These are phyloP conservation scores for Krasilnikovozyma curviuscula DNA, from an alignment of 768 basidiomycete species.

Conservation along the genomic window DNA sequence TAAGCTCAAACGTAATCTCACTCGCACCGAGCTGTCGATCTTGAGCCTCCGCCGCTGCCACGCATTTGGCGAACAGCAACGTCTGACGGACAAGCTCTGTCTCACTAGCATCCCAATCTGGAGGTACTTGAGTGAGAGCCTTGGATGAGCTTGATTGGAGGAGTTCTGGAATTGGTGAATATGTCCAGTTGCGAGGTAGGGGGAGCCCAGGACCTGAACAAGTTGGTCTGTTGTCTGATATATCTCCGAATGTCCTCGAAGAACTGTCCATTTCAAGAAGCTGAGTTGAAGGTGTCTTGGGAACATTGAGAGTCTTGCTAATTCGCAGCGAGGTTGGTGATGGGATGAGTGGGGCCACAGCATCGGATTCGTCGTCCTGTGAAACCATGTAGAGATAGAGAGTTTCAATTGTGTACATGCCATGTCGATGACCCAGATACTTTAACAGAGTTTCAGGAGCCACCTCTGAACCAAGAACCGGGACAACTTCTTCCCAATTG, in stretches of 20 bases:
- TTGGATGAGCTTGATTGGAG: conserved; percentile 54
- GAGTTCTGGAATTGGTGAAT: conserved; percentile 53
- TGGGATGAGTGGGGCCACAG: conserved; percentile 37
- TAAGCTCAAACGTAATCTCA: conserved; percentile 52
- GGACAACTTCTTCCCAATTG: too few relatives aligned
- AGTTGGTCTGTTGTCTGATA: too few relatives aligned
- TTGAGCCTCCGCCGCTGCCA: too few relatives aligned
- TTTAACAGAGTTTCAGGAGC: background rate
- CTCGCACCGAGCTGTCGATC: background rate
- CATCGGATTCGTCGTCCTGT: conserved; percentile 28
- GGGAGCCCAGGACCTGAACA: conserved; percentile 28
- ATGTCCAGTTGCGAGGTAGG: conserved; percentile 42
- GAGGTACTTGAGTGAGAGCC: conserved; percentile 49
- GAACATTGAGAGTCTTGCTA: conserved; percentile 9
- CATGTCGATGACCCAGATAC: conserved; percentile 16
- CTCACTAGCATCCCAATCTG: conserved; percentile 60
- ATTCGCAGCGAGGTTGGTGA: conserved; percentile 37
- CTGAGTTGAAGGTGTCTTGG: conserved; percentile 16
- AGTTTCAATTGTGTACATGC: conserved; percentile 23
- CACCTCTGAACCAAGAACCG: too few relatives aligned
- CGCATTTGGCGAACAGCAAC: conserved; percentile 40
- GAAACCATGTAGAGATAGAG: conserved; percentile 27
- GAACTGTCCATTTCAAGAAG: conserved; percentile 32
- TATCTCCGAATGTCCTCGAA: conserved; percentile 33
- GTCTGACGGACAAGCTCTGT: conserved; percentile 52